Evolutionary conservation across 495 filamentous ascomycete genomes (phyloP), one percentile per base, ranked within the genome.

Genomic region (Daldinia childiae): DNA sequence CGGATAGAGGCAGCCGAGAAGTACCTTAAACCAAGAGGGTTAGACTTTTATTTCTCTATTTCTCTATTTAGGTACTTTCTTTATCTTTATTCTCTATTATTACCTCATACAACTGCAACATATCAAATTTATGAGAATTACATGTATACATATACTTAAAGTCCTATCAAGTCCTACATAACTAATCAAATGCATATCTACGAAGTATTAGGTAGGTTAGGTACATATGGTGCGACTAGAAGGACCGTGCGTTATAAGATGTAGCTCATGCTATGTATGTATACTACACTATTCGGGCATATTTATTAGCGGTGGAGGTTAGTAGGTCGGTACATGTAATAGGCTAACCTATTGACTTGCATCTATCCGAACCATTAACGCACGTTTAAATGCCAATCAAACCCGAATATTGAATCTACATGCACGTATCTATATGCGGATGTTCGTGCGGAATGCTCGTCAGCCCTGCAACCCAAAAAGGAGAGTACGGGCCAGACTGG

Each of bases 311-410:
- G 41, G 41, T 45, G 17, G 17, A 45, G 41, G 41, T 21, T 45
- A 21, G 41, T 17, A 48, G 43, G 8, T 48, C 43, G 43, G 43
- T 21, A 48, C 43, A 24, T 24, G 43, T 48, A 54, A 54, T 57
- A 57, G 52, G 43, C 32, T 64, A 39, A 57, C 19, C 24, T 30
- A 58, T 41, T 68, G 64, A 66, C 52, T 73, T 70, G 71, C 58
- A 66, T 58, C 52, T 73, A 65, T 58, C 71, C 52, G 36, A 66
- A 58, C 51, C 63, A 51, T 30, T 4, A 14, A 36, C 45, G 56
- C 62, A 71, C 56, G 58, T 62, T 71, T 71, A 66, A 57, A 54
- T 52, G 69, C 58, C 26, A 70, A 64, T 64, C 24, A 30, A 45
- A 29, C 36, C 38, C 57, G 30, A 3, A 60, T 45, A 30, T 38